Conservation (phyloP, 108 stramenopile species). For the Cyclotella baltica region DNA sequence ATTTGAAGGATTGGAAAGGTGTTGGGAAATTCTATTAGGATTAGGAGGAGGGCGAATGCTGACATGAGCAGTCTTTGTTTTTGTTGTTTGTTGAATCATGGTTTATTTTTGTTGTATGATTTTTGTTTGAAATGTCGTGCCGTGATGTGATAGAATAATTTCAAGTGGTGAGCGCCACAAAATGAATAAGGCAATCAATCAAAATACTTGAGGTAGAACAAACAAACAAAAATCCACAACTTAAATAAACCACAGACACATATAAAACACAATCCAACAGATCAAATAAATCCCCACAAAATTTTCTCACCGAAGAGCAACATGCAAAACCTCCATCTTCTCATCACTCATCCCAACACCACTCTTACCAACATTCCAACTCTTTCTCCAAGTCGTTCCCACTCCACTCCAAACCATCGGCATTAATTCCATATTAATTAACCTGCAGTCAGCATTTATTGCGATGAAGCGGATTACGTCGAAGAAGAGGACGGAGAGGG, state of each 20-base stretch:
- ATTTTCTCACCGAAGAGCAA: conserved; percentile 39
- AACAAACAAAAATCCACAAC: background rate
- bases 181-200: background rate
- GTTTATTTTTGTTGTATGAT: conserved; percentile 5
- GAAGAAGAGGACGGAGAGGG: conserved; percentile 35
- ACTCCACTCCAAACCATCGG: conserved; percentile 34
- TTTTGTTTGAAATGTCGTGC: background rate
- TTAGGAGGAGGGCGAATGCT: conserved; percentile 33
- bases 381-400: no score
- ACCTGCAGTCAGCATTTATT: conserved; percentile 36
- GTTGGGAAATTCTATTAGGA: conserved; percentile 46
- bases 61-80: conserved; percentile 41
- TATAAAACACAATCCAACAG: no score
- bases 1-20: conserved; percentile 40
- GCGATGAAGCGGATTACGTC: conserved; percentile 42
- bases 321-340: conserved; percentile 38
- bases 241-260: background rate
- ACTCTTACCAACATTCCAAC: background rate
- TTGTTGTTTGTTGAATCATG: background rate
- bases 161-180: background rate
- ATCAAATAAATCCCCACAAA: no score
- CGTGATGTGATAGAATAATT: background rate
- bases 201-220: conserved; percentile 1
- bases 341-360: background rate
- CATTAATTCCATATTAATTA: conserved; percentile 40